Evolutionary conservation across 805 yeast genomes (phyloP).

Genomic region (Cyberlindnera bimundalis): DNA sequence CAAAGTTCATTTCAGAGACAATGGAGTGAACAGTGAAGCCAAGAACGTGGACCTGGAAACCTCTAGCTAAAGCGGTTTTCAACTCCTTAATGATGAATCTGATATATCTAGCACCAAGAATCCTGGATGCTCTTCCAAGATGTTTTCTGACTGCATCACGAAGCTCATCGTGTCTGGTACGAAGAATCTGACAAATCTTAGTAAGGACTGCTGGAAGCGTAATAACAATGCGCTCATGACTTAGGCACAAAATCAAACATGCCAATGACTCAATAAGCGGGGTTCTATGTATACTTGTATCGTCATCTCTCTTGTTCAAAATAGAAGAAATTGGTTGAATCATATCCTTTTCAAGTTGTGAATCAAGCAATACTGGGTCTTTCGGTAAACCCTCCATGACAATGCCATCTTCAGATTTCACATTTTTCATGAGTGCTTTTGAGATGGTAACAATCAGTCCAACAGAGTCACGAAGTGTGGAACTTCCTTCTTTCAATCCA

Average conservation of each 20-base stretch:
- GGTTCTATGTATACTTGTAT: constrained; percentile 69
- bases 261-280: constrained; percentile 81
- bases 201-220: constrained; percentile 82
- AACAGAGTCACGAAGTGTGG: constrained; percentile 54
- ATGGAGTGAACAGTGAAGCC: constrained; percentile 83
- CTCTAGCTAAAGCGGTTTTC: constrained; percentile 73
- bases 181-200: constrained; percentile 80
- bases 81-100: constrained; percentile 75
- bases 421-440: constrained; percentile 41
- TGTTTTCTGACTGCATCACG: constrained; percentile 83
- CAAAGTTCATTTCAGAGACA: constrained; percentile 50
- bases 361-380: constrained; percentile 36
- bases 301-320: constrained; percentile 67
- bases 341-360: constrained; percentile 52
- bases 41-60: constrained; percentile 90
- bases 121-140: constrained; percentile 57
- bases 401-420: constrained; percentile 19
- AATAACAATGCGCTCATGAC: constrained; percentile 48
- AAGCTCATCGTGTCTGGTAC: constrained; percentile 81
- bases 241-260: constrained; percentile 58
- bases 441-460: constrained; percentile 56
- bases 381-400: constrained; percentile 34
- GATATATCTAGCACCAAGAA: constrained; percentile 72
- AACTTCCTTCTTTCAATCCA: constrained; percentile 43
- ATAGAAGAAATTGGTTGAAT: constrained; percentile 60